Evolutionary conservation across 768 basidiomycete genomes (phyloP).

Genomic region (Phlebiopsis gigantea): DNA sequence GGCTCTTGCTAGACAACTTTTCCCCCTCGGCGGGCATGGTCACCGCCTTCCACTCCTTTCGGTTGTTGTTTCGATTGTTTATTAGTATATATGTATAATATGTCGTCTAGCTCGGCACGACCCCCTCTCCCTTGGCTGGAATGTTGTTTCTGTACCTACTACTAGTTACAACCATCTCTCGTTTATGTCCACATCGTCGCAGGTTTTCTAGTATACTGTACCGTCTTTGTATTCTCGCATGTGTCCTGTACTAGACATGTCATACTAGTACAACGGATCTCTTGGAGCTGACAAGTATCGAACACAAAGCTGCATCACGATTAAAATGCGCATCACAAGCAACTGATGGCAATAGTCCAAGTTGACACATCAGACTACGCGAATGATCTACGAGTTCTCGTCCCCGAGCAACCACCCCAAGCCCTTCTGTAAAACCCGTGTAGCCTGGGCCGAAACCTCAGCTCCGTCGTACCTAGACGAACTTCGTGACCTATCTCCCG

Average conservation of each 20-base stretch:
- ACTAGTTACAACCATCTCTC: not conserved
- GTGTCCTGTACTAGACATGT: not conserved
- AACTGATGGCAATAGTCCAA: not conserved
- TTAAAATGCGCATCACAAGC: not conserved
- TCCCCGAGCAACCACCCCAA: conserved; percentile 97
- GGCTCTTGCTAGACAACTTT: conserved; percentile 1
- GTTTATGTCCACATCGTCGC: not conserved
- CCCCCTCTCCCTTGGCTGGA: not conserved
- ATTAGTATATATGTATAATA: conserved; percentile 13
- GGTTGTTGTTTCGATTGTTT: conserved; percentile 4
- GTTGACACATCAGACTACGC: no score
- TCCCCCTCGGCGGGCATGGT: conserved; percentile 15
- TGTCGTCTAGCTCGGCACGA: not conserved
- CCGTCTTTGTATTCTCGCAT: not conserved
- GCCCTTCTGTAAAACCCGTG: conserved; percentile 77
- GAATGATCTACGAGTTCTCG: conserved; percentile 29
- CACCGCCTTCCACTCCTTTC: conserved; percentile 8
- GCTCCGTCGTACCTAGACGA: conserved; percentile 37
- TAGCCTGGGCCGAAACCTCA: conserved; percentile 71
- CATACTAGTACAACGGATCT: not conserved
- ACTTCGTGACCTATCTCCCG: conserved; percentile 26
- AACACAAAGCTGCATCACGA: no score
- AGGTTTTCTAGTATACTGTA: not conserved
- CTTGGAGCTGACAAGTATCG: no score
- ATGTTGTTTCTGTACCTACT: conserved; percentile 1